Conservation (phyloP, 352 stramenopile species). For the Thalassiosira livingstoniorum region DNA sequence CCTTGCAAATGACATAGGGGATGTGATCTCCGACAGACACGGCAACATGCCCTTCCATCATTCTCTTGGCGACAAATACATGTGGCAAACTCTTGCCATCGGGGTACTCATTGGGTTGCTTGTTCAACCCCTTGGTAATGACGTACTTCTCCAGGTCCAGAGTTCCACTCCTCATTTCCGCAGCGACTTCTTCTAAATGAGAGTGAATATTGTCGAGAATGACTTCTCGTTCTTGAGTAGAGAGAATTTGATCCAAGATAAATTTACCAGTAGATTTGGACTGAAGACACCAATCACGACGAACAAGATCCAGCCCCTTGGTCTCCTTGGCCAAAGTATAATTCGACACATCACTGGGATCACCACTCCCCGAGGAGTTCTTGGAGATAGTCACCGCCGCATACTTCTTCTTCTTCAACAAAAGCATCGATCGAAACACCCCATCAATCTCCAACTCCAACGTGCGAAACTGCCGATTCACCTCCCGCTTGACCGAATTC, state of each 20-base stretch:
- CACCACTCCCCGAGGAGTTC: conserved; percentile 71
- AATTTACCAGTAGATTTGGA: conserved; percentile 96
- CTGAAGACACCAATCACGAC: conserved; percentile 98
- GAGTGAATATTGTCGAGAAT: conserved; percentile 95
- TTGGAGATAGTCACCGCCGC: conserved; percentile 95
- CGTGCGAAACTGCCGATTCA: conserved; percentile 99
- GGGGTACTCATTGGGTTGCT: conserved; percentile 96
- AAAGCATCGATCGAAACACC: conserved; percentile 98
- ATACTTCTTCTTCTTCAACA: conserved; percentile 99
- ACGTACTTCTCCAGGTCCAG: conserved; percentile 97
- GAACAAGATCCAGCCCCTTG: conserved; percentile 98
- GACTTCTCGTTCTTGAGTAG: conserved; percentile 93
- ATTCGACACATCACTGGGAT: too few relatives aligned
- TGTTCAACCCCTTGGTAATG: conserved; percentile 99
- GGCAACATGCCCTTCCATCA: conserved; percentile 93
- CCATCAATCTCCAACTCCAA: conserved; percentile 99
- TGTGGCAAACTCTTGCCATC: conserved; percentile 96
- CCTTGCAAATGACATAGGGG: conserved; percentile 96
- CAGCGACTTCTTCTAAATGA: conserved; percentile 92
- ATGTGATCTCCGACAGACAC: conserved; percentile 99
- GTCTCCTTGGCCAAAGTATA: conserved; percentile 94
- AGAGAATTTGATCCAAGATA: conserved; percentile 98
- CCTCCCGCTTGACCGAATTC: conserved; percentile 95
- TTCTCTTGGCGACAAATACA: conserved; percentile 96
- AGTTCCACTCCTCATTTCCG: conserved; percentile 93